Percentiles rank a stretch among this genome's conserved stretches.
Evolutionary conservation across 2,329 filamentous ascomycete species (phyloP).

Genomic region (Ophiostoma populinum): DNA sequence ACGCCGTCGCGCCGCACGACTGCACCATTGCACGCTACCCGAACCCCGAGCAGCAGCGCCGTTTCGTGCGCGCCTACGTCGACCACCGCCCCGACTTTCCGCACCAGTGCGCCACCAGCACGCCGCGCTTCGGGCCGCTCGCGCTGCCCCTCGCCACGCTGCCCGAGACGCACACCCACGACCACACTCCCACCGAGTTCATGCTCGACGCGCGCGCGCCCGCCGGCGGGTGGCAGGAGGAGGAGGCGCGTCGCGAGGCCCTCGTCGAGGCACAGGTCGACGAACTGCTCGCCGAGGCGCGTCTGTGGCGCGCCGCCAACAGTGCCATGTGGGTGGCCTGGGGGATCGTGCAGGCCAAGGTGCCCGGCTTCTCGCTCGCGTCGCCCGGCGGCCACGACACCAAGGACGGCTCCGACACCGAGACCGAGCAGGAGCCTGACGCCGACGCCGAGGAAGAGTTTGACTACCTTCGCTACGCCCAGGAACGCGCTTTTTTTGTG

Average conservation of each 20-base stretch:
- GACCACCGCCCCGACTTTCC: constrained; percentile 57
- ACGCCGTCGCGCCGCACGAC: constrained; percentile 42
- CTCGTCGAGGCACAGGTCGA: constrained; percentile 49
- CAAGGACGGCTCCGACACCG: constrained; percentile 18
- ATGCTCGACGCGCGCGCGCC: constrained; percentile 62
- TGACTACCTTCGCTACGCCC: constrained; percentile 82
- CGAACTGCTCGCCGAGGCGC: constrained; percentile 58
- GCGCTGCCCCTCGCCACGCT: constrained; percentile 7
- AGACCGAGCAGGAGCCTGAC: constrained; percentile 6
- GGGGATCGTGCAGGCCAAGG: constrained; percentile 89
- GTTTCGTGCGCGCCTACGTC: constrained; percentile 76
- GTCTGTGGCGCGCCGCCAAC: constrained; percentile 75
- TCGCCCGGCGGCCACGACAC: too few species aligned
- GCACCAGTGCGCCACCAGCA: constrained; percentile 19
- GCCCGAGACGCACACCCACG: not conserved
- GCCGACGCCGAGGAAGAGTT: constrained; percentile 48
- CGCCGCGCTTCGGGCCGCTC: constrained; percentile 9
- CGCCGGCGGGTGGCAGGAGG: constrained; percentile 37
- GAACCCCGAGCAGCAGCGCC: constrained; percentile 59
- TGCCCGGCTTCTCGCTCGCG: constrained; percentile 40
- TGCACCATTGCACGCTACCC: constrained; percentile 61
- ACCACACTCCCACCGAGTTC: constrained; percentile 34
- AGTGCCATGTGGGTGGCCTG: constrained; percentile 86
- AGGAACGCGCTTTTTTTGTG: constrained; percentile 82
- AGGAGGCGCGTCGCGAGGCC: constrained; percentile 45